A percentile compares a stretch with the other conserved stretches of the same genome.
phyloP scores from a whole-genome alignment of 1,284 basidiomycete species.

The Tylopilus orsonianus region DNA sequence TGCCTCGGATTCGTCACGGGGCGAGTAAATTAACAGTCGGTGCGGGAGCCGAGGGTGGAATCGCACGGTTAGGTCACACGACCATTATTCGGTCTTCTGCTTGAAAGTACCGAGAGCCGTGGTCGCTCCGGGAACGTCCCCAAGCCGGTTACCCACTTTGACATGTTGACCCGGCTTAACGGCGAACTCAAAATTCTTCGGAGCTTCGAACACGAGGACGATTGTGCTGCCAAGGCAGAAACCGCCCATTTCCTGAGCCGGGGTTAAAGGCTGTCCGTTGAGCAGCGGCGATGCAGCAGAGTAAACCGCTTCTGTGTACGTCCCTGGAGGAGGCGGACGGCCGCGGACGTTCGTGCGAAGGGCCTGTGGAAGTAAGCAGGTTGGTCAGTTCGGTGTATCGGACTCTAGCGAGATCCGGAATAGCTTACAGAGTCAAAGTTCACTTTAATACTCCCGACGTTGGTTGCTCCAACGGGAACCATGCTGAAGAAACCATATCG shows the following conservation, averaged over 20 bases:
- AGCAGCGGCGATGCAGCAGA: constrained; percentile 78
- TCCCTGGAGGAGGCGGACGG: constrained; percentile 79
- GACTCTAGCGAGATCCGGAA: neutral
- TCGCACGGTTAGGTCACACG: too few relatives aligned
- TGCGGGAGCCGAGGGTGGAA: too few relatives aligned
- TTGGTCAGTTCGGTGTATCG: constrained; percentile 8
- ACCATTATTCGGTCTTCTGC: constrained; percentile 23
- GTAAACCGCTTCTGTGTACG: constrained; percentile 92
- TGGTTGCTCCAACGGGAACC: constrained; percentile 97
- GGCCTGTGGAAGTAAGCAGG: constrained; percentile 39
- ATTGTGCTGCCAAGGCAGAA: constrained; percentile 96
- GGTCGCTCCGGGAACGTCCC: constrained; percentile 43
- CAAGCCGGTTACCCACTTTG: constrained; percentile 80
- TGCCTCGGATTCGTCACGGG: neutral
- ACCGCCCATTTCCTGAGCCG: constrained; percentile 96
- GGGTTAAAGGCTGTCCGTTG: constrained; percentile 83
- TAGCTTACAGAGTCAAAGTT: constrained; percentile 86
- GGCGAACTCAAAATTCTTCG: constrained; percentile 77
- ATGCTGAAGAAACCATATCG: constrained; percentile 95
- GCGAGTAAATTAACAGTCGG: neutral
- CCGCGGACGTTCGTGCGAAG: constrained; percentile 82
- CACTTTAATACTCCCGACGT: constrained; percentile 95
- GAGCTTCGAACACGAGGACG: constrained; percentile 96
- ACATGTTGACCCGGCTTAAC: constrained; percentile 86
- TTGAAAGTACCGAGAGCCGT: constrained; percentile 23